These are phyloP conservation scores for Hypoxylon trugodes DNA, from an alignment of 495 filamentous ascomycete species.

Conservation along the genomic window DNA sequence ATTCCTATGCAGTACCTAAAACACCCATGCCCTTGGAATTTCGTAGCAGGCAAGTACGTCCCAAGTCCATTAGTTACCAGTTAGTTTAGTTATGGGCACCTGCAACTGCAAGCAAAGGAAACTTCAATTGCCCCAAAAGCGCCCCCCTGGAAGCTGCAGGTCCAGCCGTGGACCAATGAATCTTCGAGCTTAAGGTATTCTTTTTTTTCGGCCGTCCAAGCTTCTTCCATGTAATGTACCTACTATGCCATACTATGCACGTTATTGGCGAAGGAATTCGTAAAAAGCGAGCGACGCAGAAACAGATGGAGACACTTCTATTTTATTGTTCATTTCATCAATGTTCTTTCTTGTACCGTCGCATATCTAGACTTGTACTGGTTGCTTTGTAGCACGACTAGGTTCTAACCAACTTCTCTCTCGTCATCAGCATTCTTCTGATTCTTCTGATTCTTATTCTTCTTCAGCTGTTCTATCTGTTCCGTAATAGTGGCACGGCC, in stretches of 20 bases:
- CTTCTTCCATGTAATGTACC: no score
- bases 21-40: no score
- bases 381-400: constrained; percentile 26
- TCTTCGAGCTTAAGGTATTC: constrained; percentile 32
- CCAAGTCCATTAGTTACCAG: not conserved
- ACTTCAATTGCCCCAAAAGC: constrained; percentile 20
- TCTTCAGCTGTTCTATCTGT: constrained; percentile 9
- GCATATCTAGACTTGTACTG: constrained; percentile 17
- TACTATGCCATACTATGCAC: no score
- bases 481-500: constrained; percentile 22
- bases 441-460: not conserved
- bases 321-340: constrained; percentile 27
- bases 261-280: constrained; percentile 36
- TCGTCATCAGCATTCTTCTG: constrained; percentile 10
- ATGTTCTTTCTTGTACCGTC: constrained; percentile 24
- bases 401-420: constrained; percentile 2
- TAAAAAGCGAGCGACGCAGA: constrained; percentile 31
- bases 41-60: constrained; percentile 11
- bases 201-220: constrained; percentile 35
- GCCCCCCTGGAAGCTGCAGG: constrained; percentile 34
- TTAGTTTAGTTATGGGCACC: not conserved
- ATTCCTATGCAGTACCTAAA: constrained; percentile 7
- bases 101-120: constrained; percentile 23
- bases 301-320: constrained; percentile 31
- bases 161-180: constrained; percentile 31